Evolutionary conservation across 495 filamentous ascomycete species (phyloP).

Genomic region (Cryomyces antarcticus): DNA sequence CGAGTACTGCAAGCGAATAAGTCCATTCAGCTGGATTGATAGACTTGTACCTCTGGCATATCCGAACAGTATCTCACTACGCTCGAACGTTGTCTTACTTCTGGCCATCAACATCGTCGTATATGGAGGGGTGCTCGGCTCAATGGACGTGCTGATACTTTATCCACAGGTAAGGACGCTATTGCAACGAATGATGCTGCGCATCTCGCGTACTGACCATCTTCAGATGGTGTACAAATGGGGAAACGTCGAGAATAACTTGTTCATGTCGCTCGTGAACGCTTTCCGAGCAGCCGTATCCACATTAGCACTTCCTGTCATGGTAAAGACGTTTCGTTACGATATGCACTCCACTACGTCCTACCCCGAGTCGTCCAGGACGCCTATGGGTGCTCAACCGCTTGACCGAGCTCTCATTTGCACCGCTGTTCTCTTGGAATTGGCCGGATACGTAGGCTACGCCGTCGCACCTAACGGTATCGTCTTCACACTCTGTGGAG

Average conservation of each 20-base stretch:
- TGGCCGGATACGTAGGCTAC: conserved; percentile 2
- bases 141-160: too few species aligned
- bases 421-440: neutral
- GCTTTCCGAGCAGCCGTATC: conserved; percentile 1
- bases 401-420: conserved; percentile 1
- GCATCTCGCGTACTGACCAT: too few species aligned
- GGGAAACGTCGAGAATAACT: neutral
- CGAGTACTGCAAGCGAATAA: too few species aligned
- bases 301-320: conserved; percentile 1
- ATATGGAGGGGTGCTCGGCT: too few species aligned
- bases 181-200: too few species aligned
- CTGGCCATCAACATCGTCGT: too few species aligned
- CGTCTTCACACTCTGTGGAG: conserved; percentile 1
- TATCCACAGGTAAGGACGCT: too few species aligned
- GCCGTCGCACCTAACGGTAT: neutral
- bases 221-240: too few species aligned
- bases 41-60: too few species aligned
- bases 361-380: neutral
- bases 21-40: too few species aligned
- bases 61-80: too few species aligned
- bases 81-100: too few species aligned
- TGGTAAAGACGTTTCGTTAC: neutral
- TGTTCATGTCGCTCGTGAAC: conserved; percentile 3
- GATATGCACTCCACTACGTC: neutral
- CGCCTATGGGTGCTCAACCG: neutral